These are phyloP conservation scores for Cryptosporidium canis DNA, from an alignment of 169 alveolate species.

Conservation along the genomic window DNA sequence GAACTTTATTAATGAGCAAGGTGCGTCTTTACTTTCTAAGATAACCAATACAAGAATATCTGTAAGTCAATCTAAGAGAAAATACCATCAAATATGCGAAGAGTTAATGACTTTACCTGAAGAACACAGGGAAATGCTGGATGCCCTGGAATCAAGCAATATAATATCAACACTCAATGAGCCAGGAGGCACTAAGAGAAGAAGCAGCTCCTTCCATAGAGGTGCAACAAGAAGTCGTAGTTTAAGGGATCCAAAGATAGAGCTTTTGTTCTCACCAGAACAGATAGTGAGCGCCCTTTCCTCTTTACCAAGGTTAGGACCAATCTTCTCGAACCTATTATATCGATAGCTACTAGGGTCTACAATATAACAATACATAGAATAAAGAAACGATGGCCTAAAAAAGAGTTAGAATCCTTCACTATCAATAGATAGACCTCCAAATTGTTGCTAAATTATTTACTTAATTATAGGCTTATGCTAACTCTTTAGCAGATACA, in stretches of 20 bases:
- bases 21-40: neutral
- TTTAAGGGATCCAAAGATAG: neutral
- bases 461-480: conserved; percentile 38
- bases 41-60: conserved; percentile 4
- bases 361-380: neutral
- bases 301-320: conserved; percentile 32
- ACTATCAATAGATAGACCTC: neutral
- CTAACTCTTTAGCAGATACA: conserved; percentile 83
- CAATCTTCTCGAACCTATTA: conserved; percentile 10
- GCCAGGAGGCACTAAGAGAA: neutral
- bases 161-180: neutral
- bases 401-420: neutral
- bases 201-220: conserved; percentile 42
- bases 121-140: conserved; percentile 60
- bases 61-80: neutral
- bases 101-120: conserved; percentile 53
- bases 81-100: conserved; percentile 27
- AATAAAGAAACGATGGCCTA: neutral
- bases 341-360: neutral
- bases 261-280: conserved; percentile 41
- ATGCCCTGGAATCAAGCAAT: conserved; percentile 40
- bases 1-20: neutral
- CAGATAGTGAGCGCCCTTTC: conserved; percentile 14
- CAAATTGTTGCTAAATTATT: neutral
- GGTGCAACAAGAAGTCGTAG: neutral